Conservation (phyloP, 306 rosid genomes). For the Vigna unguiculata region DNA sequence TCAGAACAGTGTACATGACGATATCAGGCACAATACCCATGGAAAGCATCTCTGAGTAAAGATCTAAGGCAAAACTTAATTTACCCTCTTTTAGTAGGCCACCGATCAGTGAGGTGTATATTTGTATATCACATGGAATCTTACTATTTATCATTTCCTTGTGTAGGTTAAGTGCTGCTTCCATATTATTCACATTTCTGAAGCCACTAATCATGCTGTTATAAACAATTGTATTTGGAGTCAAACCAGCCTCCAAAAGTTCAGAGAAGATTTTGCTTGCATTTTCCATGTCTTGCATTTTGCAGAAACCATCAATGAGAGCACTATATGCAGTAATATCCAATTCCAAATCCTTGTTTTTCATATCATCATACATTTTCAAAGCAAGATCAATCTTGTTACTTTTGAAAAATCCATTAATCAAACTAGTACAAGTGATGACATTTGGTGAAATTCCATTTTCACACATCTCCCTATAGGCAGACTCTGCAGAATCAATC, state of each 20-base stretch:
- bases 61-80: conserved; percentile 61
- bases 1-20: conserved; percentile 54
- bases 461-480: conserved; percentile 65
- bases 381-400: conserved; percentile 68
- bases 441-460: conserved; percentile 66
- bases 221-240: conserved; percentile 70
- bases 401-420: conserved; percentile 70
- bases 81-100: conserved; percentile 67
- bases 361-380: conserved; percentile 66
- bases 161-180: conserved; percentile 63
- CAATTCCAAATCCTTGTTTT: conserved; percentile 61
- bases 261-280: conserved; percentile 65
- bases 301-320: conserved; percentile 74
- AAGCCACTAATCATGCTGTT: conserved; percentile 76
- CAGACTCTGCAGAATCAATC: conserved; percentile 56
- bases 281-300: conserved; percentile 71
- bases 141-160: conserved; percentile 69
- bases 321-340: conserved; percentile 65
- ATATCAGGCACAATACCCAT: conserved; percentile 70
- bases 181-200: conserved; percentile 66
- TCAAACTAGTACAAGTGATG: conserved; percentile 70
- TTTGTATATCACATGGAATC: conserved; percentile 64
- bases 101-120: conserved; percentile 69
- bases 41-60: conserved; percentile 82
- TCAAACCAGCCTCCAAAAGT: conserved; percentile 69